These are phyloP conservation scores for Abelmoschus esculentus DNA, from an alignment of 345 rosid species.

Conservation along the genomic window DNA sequence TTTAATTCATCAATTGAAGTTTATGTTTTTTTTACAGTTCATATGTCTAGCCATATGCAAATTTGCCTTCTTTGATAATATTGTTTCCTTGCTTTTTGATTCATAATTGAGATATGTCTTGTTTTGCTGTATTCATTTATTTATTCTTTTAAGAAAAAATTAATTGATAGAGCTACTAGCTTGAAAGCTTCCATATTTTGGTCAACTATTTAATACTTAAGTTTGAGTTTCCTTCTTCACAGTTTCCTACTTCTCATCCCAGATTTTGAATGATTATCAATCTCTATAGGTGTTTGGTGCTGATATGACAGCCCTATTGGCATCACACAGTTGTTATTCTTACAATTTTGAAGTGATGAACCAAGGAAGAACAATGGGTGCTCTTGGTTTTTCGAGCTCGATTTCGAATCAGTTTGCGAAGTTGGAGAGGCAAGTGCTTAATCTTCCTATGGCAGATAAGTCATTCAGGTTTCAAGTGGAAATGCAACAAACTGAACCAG, in stretches of 20 bases:
- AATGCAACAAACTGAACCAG: constrained; percentile 51
- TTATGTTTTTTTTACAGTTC: background rate
- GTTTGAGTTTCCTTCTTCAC: background rate
- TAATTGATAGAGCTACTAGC: background rate
- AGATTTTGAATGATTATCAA: background rate
- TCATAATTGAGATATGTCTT: background rate
- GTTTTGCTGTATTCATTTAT: background rate
- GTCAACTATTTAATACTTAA: background rate
- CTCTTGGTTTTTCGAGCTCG: constrained; percentile 48
- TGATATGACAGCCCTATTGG: constrained; percentile 68
- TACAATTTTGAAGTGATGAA: constrained; percentile 20
- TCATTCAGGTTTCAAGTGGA: constrained; percentile 34
- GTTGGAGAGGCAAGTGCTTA: constrained; percentile 28
- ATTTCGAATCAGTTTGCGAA: constrained; percentile 24
- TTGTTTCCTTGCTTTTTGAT: background rate
- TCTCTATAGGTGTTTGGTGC: constrained; percentile 19
- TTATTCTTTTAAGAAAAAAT: background rate
- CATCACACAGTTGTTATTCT: constrained; percentile 64
- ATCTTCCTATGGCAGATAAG: constrained; percentile 16
- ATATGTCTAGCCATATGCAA: background rate
- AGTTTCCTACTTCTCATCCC: background rate
- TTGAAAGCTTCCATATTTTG: background rate
- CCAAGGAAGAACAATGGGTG: constrained; percentile 37
- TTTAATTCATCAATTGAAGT: background rate
- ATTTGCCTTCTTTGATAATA: background rate